Percentiles rank a stretch among this genome's conserved stretches.
phyloP scores from a whole-genome alignment of 2,329 filamentous ascomycete genomes.

The Microdochium paspali region DNA sequence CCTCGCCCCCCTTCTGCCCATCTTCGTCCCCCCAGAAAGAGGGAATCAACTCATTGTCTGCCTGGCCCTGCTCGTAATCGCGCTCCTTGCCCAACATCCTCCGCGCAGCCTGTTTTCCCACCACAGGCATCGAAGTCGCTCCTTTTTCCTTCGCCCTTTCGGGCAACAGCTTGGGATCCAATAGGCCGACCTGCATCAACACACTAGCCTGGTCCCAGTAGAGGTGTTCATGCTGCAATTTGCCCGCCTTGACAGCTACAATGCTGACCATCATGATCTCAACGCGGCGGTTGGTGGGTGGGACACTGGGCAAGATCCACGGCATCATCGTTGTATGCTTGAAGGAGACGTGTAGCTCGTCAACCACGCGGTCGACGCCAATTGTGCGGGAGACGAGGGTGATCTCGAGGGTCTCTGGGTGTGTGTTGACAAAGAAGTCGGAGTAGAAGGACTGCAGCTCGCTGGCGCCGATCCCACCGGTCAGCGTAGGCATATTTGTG shows the following conservation, averaged over 20 bases:
- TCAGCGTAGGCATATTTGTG: constrained; percentile 57
- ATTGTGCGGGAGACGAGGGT: constrained; percentile 57
- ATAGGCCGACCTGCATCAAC: constrained; percentile 49
- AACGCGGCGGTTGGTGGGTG: constrained; percentile 42
- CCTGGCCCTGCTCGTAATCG: constrained; percentile 28
- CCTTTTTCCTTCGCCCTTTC: constrained; percentile 22
- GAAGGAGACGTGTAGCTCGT: constrained; percentile 51
- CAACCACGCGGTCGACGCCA: constrained; percentile 54
- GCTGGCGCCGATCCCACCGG: constrained; percentile 52
- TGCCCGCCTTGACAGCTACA: constrained; percentile 54
- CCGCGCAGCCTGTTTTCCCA: constrained; percentile 27
- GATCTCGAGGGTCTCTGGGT: constrained; percentile 48
- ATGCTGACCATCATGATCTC: constrained; percentile 52
- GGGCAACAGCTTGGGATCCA: constrained; percentile 31
- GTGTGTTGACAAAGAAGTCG: constrained; percentile 53
- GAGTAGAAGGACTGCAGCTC: constrained; percentile 54
- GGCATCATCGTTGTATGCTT: constrained; percentile 47
- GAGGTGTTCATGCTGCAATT: constrained; percentile 58
- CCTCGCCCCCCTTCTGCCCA: constrained; percentile 5
- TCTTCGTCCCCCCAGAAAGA: constrained; percentile 23
- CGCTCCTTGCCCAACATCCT: constrained; percentile 23
- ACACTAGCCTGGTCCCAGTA: constrained; percentile 60
- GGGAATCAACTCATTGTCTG: constrained; percentile 29
- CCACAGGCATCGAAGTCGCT: constrained; percentile 25
- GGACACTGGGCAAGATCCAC: constrained; percentile 52